Evolutionary conservation across 257 asterid genomes (phyloP), one percentile per base, ranked within the genome.

Genomic region (Primulina eburnea): DNA sequence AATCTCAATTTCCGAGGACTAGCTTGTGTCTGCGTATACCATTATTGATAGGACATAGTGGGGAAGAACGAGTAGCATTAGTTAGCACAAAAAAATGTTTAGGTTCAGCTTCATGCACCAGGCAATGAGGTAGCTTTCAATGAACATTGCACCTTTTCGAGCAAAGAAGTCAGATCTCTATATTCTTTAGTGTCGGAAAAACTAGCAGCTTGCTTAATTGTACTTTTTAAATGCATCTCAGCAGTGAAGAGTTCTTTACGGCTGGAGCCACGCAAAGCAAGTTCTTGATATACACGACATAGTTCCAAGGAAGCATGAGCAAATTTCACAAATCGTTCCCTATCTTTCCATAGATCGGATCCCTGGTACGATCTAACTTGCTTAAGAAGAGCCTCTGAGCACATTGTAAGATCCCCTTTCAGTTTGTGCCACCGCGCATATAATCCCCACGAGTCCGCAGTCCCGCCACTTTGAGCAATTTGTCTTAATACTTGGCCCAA

Each of bases 321-420:
- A 65, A 89, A 93, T 83, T 89, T 93, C 72, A 74, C 78, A 70
- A 93, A 93, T 62, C 94, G 87, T 7, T 82, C 89, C 76, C 26
- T 79, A 53, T 90, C 96, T 72, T 77, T 89, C 95, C 96, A 93
- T 57, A 87, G 55, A 76, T 89, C 95, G 58, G 97, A 86, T 65
- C 99, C 99, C 72, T 86, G 92, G 71, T 89, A 89, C 0, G 96
- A 86, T 79, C 99, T 79, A 64, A 91, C 94, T 78, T 93, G 99
- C 88, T 83, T 90, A 20, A 90, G 96, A 40, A 86, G 90, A 52
- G 97, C 97, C 83, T 93, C 99, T 0, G 96, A 83, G 72, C 96
- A 90, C 96, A 93, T 93, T 55, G 83, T 55, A 57, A 90, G 82
- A 84, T 93, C 97, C 53, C 97, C 96, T 77, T 79, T 90, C 80